Base-by-base conservation (phyloP, 768 basidiomycete genomes). In the Royoungia palumana region DNA sequence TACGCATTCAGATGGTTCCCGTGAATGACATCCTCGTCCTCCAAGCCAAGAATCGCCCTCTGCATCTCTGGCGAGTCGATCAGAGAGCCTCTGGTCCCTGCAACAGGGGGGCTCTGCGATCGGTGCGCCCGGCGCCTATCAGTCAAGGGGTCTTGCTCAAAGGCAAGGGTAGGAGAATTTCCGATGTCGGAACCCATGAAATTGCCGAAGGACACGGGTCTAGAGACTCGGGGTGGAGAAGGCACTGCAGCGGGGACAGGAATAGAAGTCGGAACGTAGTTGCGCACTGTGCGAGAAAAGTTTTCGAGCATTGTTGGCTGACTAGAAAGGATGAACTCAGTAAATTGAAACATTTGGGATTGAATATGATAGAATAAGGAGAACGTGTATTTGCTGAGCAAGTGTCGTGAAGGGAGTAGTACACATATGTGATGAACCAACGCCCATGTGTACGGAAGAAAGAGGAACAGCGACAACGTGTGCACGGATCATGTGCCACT, bases 191-290 rank as follows among this genome's bases (percentile, higher is more conserved):
- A 36, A 20, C 55, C 56, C 53, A 74, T 67, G 55, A 75, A 76
- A 35, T 59, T 72, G 14, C 77, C 78, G 43, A 75, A 76, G 0
- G 73, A 75, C 24, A 77, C 59, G 0, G 77, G 79, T 12, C 72
- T 67, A 5, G 79, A 79, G 21, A 80, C 72, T 13, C 72, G 70
- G 1, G 77, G 75, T 0, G 77, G 75, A 16, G 78, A 72, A 14
- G 79, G 76, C 1, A 70, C 65, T 2, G 77, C 72, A 2, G 69
- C 62, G 1, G 79, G 73, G 24, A 80, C 73, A 13, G 76, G 68
- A 43, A 80, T 76, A 8, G 76, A 74, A 16, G 75, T 69, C 4
- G 79, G 81, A 8, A 80, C 75, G 46, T 82, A 82, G 52, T 69
- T 73, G 39, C 79, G 76, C 22, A 82, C 67, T 10, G 79, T 73